Base-by-base conservation (phyloP, 306 rosid species). In the Prosopis cineraria region DNA sequence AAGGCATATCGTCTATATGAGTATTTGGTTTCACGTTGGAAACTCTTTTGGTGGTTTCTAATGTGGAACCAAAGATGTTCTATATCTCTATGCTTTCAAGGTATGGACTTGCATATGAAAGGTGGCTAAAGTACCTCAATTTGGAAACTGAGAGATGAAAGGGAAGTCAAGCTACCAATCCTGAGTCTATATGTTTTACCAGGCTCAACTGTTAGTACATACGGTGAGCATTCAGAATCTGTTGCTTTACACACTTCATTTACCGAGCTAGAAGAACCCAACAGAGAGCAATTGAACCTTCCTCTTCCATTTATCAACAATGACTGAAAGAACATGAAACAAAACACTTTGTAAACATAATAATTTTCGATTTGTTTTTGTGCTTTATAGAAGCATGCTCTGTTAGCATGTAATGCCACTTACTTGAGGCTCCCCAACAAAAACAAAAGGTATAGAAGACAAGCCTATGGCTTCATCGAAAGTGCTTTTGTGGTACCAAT, bases 351-450 rank as follows among this genome's bases (percentile, higher is more conserved):
- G n/a, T 56, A 7, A 73, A 36, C 39, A 3, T 9, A 62, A 30
- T n/a, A 5, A 10, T 16, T 55, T 5, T 55, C 33, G 17, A 5
- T 20, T 48, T 48, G 24, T 5, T 56, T 73, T 36, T 8, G 31
- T 43, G 11, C 53, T 13, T 68, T 25, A 40, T 5, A 68, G 6
- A 36, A 24, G 41, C 47, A n/a, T 74, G 64, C 17, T 75, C 14
- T 22, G 63, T 75, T 45, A 41, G 12, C 5, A 17, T 39, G 7
- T 22, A 36, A 47, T 5, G n/a, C 31, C 25, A 11, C 7, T 40
- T 76, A 88, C 91, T 86, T 89, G 82, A 45, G 92, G 92, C 64
- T 89, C 89, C 10, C 81, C 83, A 17, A 82, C 88, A 86, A 83
- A 89, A 12, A 7, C 24, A 68, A 44, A 34, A 7, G 34, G 41